Conservation (phyloP, 2,329 filamentous ascomycete genomes). For the Ceratocystis cubensis region DNA sequence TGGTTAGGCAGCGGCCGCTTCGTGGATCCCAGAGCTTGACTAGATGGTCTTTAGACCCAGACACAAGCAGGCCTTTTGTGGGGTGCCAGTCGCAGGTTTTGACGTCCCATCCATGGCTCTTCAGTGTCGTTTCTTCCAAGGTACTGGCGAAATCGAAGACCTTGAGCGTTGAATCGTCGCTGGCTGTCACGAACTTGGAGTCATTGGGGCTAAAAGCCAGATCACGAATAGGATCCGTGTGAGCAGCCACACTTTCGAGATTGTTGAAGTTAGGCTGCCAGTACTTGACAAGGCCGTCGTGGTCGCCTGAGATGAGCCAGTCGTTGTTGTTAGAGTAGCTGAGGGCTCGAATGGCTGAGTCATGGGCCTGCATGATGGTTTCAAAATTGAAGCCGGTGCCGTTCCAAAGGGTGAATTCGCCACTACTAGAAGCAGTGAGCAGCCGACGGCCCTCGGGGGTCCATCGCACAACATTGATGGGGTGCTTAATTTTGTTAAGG, state of each 20-base stretch:
- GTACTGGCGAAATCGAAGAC: slow-evolving; percentile 93
- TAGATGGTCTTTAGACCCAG: slow-evolving; percentile 92
- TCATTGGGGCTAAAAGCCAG: slow-evolving; percentile 89
- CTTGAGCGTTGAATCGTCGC: slow-evolving; percentile 84
- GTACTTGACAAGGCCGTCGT: slow-evolving; percentile 92
- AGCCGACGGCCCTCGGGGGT: slow-evolving; percentile 88
- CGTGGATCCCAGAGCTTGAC: slow-evolving; percentile 99
- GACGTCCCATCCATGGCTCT: slow-evolving; percentile 95
- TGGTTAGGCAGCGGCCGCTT: slow-evolving; percentile 77
- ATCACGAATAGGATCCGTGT: slow-evolving; percentile 79
- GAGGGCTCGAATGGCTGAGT: slow-evolving; percentile 69
- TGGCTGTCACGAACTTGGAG: slow-evolving; percentile 89
- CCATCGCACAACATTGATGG: slow-evolving; percentile 94
- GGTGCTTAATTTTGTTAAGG: slow-evolving; percentile 94
- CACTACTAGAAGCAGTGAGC: slow-evolving; percentile 86
- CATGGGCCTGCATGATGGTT: slow-evolving; percentile 97
- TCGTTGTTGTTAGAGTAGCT: slow-evolving; percentile 92
- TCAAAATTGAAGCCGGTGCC: slow-evolving; percentile 99
- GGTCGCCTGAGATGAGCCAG: slow-evolving; percentile 91
- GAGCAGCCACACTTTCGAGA: slow-evolving; percentile 84
- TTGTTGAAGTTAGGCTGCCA: slow-evolving; percentile 99
- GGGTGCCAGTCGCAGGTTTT: slow-evolving; percentile 98
- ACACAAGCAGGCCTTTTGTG: slow-evolving; percentile 83
- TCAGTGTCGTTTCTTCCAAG: slow-evolving; percentile 67
- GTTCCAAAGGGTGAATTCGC: slow-evolving; percentile 98